These are phyloP conservation scores for Viridothelium virens DNA, from an alignment of 495 filamentous ascomycete species.

Conservation along the genomic window DNA sequence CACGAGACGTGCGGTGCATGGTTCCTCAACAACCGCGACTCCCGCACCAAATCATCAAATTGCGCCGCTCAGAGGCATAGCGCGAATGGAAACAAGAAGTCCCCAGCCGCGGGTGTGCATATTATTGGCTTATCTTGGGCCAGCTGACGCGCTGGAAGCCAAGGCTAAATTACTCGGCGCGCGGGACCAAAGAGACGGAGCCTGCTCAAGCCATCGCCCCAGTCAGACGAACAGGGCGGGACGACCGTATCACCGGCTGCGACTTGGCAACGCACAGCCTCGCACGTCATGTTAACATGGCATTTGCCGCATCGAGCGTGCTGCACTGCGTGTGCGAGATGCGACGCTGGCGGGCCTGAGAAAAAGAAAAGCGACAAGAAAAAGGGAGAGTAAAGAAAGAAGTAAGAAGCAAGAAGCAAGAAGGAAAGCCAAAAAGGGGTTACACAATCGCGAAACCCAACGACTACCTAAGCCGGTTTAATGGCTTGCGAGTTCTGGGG, in stretches of 20 bases:
- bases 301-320: not conserved
- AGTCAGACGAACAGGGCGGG: constrained; percentile 5
- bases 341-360: too few species aligned
- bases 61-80: not conserved
- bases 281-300: not conserved
- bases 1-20: not conserved
- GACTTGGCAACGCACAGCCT: not conserved
- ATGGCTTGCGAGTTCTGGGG: not conserved
- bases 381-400: too few species aligned
- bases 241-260: not conserved
- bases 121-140: constrained; percentile 4
- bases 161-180: constrained; percentile 5
- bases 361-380: too few species aligned
- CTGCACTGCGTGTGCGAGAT: not conserved
- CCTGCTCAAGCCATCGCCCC: not conserved
- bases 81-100: not conserved
- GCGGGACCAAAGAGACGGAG: constrained; percentile 3
- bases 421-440: too few species aligned
- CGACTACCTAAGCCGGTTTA: not conserved
- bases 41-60: not conserved
- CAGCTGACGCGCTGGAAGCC: constrained; percentile 4
- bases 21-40: not conserved
- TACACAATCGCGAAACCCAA: not conserved
- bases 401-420: too few species aligned
- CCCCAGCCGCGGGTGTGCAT: not conserved